phyloP scores from a whole-genome alignment of 371 early-diverging fungal species.

The Amoeboaphelidium protococcarum region DNA sequence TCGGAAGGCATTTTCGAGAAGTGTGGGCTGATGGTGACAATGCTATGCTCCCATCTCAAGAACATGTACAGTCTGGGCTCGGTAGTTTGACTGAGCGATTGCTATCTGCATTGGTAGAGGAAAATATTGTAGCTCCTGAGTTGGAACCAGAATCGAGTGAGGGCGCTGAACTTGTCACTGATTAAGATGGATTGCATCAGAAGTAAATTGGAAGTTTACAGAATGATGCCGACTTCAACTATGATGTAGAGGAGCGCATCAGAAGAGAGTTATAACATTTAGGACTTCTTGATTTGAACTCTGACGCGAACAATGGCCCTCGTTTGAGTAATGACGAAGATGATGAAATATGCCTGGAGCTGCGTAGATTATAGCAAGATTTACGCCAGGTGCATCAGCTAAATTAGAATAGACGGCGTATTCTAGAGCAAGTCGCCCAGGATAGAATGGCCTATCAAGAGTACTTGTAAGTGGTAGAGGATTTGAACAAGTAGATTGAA shows the following conservation, averaged over 20 bases:
- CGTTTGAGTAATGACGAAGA: background rate
- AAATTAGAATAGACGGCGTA: background rate
- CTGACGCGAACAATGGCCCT: background rate
- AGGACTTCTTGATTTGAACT: background rate
- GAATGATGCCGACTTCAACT: no score
- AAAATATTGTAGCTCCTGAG: no score
- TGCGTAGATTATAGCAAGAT: background rate
- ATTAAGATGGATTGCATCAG: no score
- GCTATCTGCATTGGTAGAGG: background rate
- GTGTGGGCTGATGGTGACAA: background rate
- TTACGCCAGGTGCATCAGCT: background rate
- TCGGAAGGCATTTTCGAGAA: background rate
- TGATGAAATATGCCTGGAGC: background rate
- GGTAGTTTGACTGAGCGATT: background rate
- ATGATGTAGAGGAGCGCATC: background rate
- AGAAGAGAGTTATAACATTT: background rate
- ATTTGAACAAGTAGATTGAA: background rate
- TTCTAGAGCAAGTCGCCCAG: background rate
- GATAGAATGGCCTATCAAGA: background rate
- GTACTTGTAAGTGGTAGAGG: background rate
- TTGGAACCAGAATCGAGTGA: no score
- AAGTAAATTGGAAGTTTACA: no score
- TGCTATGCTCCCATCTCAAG: background rate
- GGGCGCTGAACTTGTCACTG: no score
- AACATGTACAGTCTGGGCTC: no score